Percentiles rank a stretch among this genome's conserved stretches.
phyloP scores from a whole-genome alignment of 805 yeast genomes.

The Metschnikowia hibisci region DNA sequence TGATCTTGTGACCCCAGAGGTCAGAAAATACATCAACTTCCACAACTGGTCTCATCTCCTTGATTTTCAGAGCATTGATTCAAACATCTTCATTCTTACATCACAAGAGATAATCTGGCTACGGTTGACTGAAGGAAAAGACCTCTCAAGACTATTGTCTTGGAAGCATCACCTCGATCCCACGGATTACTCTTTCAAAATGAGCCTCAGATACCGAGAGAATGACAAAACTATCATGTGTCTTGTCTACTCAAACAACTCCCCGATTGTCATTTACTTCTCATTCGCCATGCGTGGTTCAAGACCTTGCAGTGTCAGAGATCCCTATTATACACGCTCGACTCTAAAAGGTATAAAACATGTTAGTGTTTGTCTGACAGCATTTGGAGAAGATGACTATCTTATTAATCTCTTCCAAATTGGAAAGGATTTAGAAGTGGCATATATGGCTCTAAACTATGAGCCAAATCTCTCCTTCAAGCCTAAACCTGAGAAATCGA shows the following conservation, averaged over 20 bases:
- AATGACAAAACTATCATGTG: constrained; percentile 12
- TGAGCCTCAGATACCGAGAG: constrained; percentile 20
- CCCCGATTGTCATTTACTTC: constrained; percentile 29
- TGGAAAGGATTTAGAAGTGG: background rate
- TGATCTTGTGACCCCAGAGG: background rate
- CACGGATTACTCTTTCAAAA: constrained; percentile 49
- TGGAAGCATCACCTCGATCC: constrained; percentile 70
- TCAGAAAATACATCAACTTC: constrained; percentile 11
- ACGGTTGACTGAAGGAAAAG: constrained; percentile 21
- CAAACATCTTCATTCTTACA: constrained; percentile 54
- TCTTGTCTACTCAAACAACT: constrained; percentile 27
- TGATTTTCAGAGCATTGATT: constrained; percentile 9
- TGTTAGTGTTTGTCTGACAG: constrained; percentile 1
- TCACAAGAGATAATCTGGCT: constrained; percentile 62
- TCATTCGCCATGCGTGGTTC: constrained; percentile 32
- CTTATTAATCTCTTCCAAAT: background rate
- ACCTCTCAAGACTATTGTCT: constrained; percentile 49
- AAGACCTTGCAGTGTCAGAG: constrained; percentile 35
- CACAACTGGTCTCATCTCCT: constrained; percentile 16
- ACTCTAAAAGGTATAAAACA: background rate
- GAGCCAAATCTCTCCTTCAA: background rate
- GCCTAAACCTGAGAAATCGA: background rate
- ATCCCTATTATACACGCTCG: constrained; percentile 26
- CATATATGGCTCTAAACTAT: background rate
- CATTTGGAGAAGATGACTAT: constrained; percentile 1